A percentile compares a stretch with the other conserved stretches of the same genome.
These are phyloP conservation scores for Yueomyces sp. DNA, from an alignment of 805 yeast species.

Conservation along the genomic window DNA sequence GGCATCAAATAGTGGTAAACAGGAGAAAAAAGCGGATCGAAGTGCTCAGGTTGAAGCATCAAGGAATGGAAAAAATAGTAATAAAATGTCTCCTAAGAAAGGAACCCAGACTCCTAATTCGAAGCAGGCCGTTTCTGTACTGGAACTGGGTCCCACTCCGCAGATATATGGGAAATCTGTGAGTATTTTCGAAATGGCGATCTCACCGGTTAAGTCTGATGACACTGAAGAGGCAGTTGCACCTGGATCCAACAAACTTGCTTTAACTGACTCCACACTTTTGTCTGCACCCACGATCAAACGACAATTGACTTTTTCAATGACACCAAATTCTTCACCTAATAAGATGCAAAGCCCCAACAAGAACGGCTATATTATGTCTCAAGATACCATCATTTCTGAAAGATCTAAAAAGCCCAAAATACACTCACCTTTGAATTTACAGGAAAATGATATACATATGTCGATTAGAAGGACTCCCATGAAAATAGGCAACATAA, in stretches of 20 bases:
- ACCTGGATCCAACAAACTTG: too few relatives aligned
- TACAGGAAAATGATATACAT: conserved; percentile 25
- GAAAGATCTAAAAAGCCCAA: conserved; percentile 9
- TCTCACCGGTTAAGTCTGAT: conserved; percentile 16
- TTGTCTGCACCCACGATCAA: conserved; percentile 1
- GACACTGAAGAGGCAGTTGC: neutral
- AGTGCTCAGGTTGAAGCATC: neutral
- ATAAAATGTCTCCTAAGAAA: neutral
- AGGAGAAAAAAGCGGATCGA: neutral
- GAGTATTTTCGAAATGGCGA: conserved; percentile 50
- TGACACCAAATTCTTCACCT: conserved; percentile 13
- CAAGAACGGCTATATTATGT: neutral
- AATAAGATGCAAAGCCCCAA: neutral
- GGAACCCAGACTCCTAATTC: conserved; percentile 11
- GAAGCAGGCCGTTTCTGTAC: neutral
- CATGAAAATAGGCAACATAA: conserved; percentile 2
- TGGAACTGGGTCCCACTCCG: conserved; percentile 75
- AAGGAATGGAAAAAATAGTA: neutral
- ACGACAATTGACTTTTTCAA: conserved; percentile 10
- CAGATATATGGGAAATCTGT: conserved; percentile 67
- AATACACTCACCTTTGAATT: conserved; percentile 14
- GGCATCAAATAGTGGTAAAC: neutral
- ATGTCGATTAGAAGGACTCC: conserved; percentile 12
- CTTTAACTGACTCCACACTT: neutral
- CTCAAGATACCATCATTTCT: too few relatives aligned